Conservation (phyloP, 805 yeast species). For the Myxozyma lipomycoides region DNA sequence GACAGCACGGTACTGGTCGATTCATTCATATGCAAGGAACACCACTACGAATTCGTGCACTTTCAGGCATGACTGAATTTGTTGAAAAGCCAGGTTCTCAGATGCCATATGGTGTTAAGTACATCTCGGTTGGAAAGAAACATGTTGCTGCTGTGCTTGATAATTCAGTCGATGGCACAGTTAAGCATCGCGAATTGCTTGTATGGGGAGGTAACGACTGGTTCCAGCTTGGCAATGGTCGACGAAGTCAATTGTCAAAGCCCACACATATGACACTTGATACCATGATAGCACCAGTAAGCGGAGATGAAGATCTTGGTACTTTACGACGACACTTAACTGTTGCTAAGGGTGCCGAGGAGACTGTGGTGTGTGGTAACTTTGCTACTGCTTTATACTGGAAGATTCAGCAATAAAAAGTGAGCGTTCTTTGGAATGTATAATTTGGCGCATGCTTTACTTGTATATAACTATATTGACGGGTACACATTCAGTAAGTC, state of each 20-base stretch:
- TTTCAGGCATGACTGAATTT: conserved; percentile 36
- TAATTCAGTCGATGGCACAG: conserved; percentile 36
- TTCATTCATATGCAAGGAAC: conserved; percentile 67
- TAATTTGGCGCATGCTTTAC: too few relatives aligned
- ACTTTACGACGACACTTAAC: conserved; percentile 3
- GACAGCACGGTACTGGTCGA: conserved; percentile 78
- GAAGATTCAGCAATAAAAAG: too few relatives aligned
- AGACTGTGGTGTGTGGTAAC: conserved; percentile 22
- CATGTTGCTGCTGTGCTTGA: conserved; percentile 60
- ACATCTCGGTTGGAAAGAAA: conserved; percentile 59
- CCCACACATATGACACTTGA: conserved; percentile 39
- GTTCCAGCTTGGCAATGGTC: conserved; percentile 86
- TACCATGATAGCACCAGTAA: not conserved
- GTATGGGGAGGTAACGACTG: conserved; percentile 78
- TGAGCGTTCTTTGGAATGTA: too few relatives aligned
- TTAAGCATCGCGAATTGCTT: conserved; percentile 15
- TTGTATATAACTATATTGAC: too few relatives aligned
- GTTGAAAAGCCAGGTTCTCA: not conserved
- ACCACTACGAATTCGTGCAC: conserved; percentile 56
- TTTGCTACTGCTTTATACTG: conserved; percentile 23
- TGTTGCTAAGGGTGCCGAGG: conserved; percentile 5
- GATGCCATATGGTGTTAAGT: conserved; percentile 43
- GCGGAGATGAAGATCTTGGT: not conserved
- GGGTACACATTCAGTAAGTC: too few relatives aligned
- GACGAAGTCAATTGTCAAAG: conserved; percentile 52